Conservation (phyloP, 805 yeast genomes). For the Starmerella potacharoeniae region DNA sequence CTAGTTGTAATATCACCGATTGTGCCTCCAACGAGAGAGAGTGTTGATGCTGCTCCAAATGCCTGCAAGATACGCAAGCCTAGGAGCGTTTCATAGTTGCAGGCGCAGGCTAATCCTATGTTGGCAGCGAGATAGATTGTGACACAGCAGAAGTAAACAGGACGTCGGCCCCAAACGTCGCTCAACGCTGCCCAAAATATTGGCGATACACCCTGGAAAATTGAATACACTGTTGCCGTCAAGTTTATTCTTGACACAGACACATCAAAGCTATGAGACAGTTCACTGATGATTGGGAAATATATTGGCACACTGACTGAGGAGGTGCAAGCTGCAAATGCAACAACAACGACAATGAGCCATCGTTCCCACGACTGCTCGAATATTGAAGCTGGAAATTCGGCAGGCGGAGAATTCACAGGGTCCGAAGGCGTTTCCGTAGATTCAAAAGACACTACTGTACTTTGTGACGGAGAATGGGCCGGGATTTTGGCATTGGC, state of each 20-base stretch:
- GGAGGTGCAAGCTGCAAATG: conserved; percentile 30
- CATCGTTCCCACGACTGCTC: conserved; percentile 11
- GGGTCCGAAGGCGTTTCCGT: not conserved
- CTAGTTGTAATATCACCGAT: conserved; percentile 63
- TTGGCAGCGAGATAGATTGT: conserved; percentile 48
- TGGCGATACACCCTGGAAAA: conserved; percentile 71
- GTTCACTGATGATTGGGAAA: conserved; percentile 58
- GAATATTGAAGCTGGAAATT: conserved; percentile 14
- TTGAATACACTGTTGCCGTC: conserved; percentile 63
- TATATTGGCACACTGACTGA: conserved; percentile 66
- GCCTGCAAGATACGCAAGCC: conserved; percentile 68
- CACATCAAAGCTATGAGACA: conserved; percentile 45
- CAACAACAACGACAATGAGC: conserved; percentile 11
- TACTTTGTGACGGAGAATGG: no score
- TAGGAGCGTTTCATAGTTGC: conserved; percentile 49
- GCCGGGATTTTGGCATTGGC: no score
- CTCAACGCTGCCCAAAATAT: conserved; percentile 56
- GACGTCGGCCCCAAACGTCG: conserved; percentile 64
- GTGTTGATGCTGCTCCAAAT: conserved; percentile 61
- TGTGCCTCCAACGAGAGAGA: conserved; percentile 58
- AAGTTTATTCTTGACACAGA: conserved; percentile 50
- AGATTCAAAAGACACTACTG: not conserved
- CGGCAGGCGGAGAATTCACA: not conserved
- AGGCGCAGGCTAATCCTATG: conserved; percentile 51
- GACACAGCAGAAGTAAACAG: conserved; percentile 46